Conservation (phyloP, 2,329 filamentous ascomycete species). For the Fusarium torreyae region DNA sequence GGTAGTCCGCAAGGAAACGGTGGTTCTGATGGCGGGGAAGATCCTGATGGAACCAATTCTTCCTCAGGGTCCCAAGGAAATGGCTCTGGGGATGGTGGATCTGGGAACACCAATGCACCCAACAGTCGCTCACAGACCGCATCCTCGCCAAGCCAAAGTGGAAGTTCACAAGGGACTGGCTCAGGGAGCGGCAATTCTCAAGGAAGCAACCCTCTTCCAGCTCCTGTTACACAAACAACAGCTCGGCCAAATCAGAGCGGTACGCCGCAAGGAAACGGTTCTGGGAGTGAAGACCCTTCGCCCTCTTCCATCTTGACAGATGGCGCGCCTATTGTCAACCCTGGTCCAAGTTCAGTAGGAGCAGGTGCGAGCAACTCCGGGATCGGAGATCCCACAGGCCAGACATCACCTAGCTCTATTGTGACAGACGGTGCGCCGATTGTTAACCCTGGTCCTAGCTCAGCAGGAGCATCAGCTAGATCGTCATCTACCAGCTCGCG, state of each 20-base stretch:
- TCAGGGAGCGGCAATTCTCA: neutral
- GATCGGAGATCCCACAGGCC: neutral
- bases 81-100: slow-evolving; percentile 1
- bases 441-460: neutral
- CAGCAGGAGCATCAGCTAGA: neutral
- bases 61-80: slow-evolving; percentile 3
- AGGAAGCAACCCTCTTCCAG: too few species aligned
- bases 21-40: neutral
- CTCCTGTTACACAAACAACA: neutral
- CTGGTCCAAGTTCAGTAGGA: neutral
- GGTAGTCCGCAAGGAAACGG: slow-evolving; percentile 3
- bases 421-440: slow-evolving; percentile 10
- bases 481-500: neutral
- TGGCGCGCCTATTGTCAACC: slow-evolving; percentile 13
- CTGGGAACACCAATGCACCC: neutral
- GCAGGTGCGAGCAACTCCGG: neutral
- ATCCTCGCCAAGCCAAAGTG: neutral
- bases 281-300: neutral
- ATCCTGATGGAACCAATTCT: neutral
- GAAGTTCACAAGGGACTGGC: slow-evolving; percentile 1
- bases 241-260: neutral
- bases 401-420: slow-evolving; percentile 1
- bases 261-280: neutral
- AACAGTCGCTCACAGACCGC: neutral
- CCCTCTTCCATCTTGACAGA: slow-evolving; percentile 3